A percentile compares a stretch with the other conserved stretches of the same genome.
These are phyloP conservation scores for Saccharomyces pastorianus DNA, from an alignment of 1,139 yeast genomes.

Conservation along the genomic window DNA sequence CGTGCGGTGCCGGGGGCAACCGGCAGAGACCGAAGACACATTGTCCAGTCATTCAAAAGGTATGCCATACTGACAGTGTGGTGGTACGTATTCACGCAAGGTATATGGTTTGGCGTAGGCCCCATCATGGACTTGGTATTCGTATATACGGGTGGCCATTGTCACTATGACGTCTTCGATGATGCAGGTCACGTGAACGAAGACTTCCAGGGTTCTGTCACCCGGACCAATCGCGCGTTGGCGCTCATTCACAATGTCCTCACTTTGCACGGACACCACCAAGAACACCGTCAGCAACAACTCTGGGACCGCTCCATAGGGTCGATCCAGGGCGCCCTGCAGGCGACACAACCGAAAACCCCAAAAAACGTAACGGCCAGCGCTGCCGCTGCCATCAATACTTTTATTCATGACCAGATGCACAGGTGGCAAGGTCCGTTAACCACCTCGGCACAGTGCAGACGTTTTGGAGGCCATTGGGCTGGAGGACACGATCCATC, in stretches of 20 bases:
- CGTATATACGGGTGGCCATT: constrained; percentile 72
- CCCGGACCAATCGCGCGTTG: constrained; percentile 4
- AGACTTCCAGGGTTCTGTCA: constrained; percentile 21
- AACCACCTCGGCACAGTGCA: constrained; percentile 45
- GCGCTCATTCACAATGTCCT: constrained; percentile 13
- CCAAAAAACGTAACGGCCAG: neutral
- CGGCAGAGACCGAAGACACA: neutral
- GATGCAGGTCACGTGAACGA: constrained; percentile 13
- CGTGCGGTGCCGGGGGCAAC: constrained; percentile 6
- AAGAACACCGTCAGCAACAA: constrained; percentile 4
- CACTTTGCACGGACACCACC: constrained; percentile 5
- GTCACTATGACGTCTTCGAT: constrained; percentile 34
- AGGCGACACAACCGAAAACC: neutral
- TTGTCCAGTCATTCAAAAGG: constrained; percentile 7
- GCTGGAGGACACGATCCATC: constrained; percentile 92
- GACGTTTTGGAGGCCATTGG: constrained; percentile 66
- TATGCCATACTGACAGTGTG: constrained; percentile 21
- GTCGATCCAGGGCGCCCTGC: neutral
- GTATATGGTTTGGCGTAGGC: constrained; percentile 16
- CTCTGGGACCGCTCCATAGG: neutral
- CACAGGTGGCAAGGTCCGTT: constrained; percentile 5
- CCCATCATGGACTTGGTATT: constrained; percentile 89
- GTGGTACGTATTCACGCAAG: constrained; percentile 31
- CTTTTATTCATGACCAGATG: neutral
- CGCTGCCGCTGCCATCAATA: neutral